Evolutionary conservation across 2,329 filamentous ascomycete genomes (phyloP), one percentile per base, ranked within the genome.

Genomic region (Botrytis fabae): DNA sequence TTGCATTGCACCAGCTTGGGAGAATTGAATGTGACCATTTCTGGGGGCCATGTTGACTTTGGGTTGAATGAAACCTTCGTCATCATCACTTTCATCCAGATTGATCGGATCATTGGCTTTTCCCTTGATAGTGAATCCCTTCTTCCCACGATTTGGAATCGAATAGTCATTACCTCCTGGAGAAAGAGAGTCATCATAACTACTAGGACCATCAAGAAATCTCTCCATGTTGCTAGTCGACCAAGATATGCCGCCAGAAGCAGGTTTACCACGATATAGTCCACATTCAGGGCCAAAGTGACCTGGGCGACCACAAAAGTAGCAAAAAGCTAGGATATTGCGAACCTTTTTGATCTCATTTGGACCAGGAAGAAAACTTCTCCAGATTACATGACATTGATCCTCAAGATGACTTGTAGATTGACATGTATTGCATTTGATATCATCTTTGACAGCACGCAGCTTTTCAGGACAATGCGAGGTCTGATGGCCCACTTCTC

Each of bases 331-430:
- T 0, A 84, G 83, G 32, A 91, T 83, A 44, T 81, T 80, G 66
- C 81, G 81, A 57, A 90, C 87, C 74, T 84, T 88, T 73, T 82
- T 83, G 66, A 85, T 81, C 22, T 81, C 80, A 25, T 81, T 78
- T 16, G 81, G 77, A 22, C 82, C 80, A 2, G 83, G 84, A 20
- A 82, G 80, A 78, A 86, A 91, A 28, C 85, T 88, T 73, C 86
- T 84, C 90, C 90, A 93, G 38, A 91, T 82, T 65, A 85, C 83
- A 70, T 87, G 85, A 79, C 92, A 93, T 3, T 86, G 81, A 20
- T 83, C 79, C 78, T 93, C 91, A 14, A 85, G 76, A 77, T 94
- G 92, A 14, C 85, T 83, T 4, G 78, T 75, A 10, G 85, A 85
- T 57, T 82, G 82, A 80, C 92, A 94, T 48, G 89, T 83, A 18